Evolutionary conservation across 2,329 filamentous ascomycete genomes (phyloP).

Genomic region (Diplodia sapinea): DNA sequence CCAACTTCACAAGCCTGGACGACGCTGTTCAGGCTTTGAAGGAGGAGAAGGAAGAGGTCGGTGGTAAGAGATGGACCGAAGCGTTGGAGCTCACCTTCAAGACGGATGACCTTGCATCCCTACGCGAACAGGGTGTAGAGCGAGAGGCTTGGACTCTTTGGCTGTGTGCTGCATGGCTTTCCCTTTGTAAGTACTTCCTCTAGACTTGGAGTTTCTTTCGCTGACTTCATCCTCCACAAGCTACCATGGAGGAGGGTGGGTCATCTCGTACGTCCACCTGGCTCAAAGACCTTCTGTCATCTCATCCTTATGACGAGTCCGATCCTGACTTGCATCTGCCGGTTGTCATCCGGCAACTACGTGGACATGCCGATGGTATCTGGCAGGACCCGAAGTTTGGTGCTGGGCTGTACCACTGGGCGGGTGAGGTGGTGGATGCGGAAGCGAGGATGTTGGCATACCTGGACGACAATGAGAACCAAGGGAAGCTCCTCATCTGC

Average conservation of each 20-base stretch:
- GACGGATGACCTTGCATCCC: slow-evolving; percentile 12
- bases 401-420: slow-evolving; percentile 9
- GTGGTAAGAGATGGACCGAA: not conserved
- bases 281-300: slow-evolving; percentile 11
- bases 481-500: slow-evolving; percentile 22
- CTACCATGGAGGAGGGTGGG: not conserved
- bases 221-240: not conserved
- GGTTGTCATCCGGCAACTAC: slow-evolving; percentile 2
- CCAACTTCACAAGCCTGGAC: slow-evolving; percentile 18
- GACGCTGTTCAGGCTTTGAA: slow-evolving; percentile 12
- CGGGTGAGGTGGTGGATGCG: slow-evolving; percentile 1
- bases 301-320: slow-evolving; percentile 10
- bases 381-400: not conserved
- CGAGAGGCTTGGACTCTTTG: slow-evolving; percentile 23
- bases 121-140: slow-evolving; percentile 21
- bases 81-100: slow-evolving; percentile 10
- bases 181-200: not conserved
- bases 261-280: slow-evolving; percentile 12
- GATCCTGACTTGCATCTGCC: not conserved
- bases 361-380: slow-evolving; percentile 7
- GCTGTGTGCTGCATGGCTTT: slow-evolving; percentile 22
- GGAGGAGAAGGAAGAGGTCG: not conserved
- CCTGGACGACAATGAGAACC: slow-evolving; percentile 13
- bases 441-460: slow-evolving; percentile 29
- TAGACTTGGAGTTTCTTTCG: not conserved